Conservation (phyloP, 768 basidiomycete genomes). For the Scleroderma citrinum region DNA sequence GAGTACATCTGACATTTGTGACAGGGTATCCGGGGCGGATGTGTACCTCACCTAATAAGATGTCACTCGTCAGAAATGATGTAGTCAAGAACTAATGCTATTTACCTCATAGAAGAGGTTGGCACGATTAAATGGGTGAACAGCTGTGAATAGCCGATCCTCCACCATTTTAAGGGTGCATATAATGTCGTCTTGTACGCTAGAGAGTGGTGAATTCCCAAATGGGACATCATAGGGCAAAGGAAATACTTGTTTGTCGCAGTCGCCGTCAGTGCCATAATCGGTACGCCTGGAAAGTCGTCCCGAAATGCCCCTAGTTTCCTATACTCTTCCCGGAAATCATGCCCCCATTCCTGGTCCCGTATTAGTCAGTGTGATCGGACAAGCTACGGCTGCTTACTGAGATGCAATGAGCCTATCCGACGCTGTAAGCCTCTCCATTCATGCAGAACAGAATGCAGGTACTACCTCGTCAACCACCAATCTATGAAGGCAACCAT, state of each 20-base stretch:
- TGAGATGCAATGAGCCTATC: conserved; percentile 78
- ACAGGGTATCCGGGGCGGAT: conserved; percentile 41
- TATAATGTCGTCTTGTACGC: conserved; percentile 73
- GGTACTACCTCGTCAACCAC: conserved; percentile 71
- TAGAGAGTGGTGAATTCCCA: conserved; percentile 21
- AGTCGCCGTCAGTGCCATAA: conserved; percentile 86
- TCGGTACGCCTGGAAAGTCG: conserved; percentile 61
- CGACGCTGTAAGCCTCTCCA: conserved; percentile 1
- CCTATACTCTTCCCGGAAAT: conserved; percentile 72
- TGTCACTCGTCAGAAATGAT: neutral
- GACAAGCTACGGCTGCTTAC: conserved; percentile 31
- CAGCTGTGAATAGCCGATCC: conserved; percentile 51
- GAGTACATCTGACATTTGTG: conserved; percentile 59
- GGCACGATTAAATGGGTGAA: conserved; percentile 75
- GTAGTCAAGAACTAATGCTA: neutral
- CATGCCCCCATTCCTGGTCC: conserved; percentile 78
- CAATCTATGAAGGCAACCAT: conserved; percentile 59
- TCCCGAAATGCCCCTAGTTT: conserved; percentile 65
- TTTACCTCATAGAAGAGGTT: conserved; percentile 80
- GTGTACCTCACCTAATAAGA: conserved; percentile 54
- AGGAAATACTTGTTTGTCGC: conserved; percentile 61
- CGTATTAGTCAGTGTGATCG: neutral
- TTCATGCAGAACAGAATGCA: conserved; percentile 1
- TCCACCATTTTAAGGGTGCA: conserved; percentile 54
- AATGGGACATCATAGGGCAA: neutral